phyloP scores from a whole-genome alignment of 208 protist species.

The Acanthamoeba royreba region DNA sequence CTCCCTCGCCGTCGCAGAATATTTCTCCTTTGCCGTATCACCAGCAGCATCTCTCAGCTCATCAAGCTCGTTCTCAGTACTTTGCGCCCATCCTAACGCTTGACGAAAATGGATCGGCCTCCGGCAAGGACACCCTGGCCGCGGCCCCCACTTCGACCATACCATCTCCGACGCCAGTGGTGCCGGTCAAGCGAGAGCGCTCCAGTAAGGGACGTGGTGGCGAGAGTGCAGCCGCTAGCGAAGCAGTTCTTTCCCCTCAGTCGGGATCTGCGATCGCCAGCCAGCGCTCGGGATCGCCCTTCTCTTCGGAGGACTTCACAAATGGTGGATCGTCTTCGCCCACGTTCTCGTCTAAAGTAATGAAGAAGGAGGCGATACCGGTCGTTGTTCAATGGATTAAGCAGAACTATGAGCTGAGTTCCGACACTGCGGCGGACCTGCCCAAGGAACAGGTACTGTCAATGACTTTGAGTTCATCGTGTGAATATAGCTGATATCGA shows the following conservation, averaged over 20 bases:
- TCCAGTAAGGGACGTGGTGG: background rate
- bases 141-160: background rate
- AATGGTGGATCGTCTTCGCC: background rate
- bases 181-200: background rate
- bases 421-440: background rate
- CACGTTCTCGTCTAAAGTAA: background rate
- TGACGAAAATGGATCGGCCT: too few relatives aligned
- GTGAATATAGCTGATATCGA: too few relatives aligned
- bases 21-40: background rate
- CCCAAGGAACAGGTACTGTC: slow-evolving; percentile 34
- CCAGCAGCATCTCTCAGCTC: background rate
- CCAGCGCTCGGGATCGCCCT: background rate
- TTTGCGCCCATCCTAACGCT: background rate
- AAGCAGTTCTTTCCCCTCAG: background rate
- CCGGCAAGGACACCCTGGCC: background rate
- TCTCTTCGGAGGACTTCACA: background rate
- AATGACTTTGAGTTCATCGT: too few relatives aligned
- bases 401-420: background rate
- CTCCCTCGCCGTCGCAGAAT: background rate
- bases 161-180: too few relatives aligned
- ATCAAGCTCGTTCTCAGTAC: background rate
- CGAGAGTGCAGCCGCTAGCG: background rate
- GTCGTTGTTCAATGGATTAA: background rate
- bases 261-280: background rate
- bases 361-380: slow-evolving; percentile 11